Evolutionary conservation across 2,329 filamentous ascomycete species (phyloP).

Genomic region (Exophiala spinifera): DNA sequence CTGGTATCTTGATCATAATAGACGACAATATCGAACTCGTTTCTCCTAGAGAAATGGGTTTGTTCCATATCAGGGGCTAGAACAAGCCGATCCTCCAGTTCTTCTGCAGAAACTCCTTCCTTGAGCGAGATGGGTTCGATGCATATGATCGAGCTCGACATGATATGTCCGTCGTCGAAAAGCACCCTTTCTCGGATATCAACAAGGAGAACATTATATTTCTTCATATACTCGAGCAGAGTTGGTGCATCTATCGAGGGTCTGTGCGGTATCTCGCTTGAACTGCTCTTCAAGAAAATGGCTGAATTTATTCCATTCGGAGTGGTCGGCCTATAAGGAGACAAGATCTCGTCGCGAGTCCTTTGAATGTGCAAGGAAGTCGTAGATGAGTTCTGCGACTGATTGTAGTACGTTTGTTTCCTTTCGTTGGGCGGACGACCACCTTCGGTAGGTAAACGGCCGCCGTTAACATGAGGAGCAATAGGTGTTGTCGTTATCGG

Average conservation of each 20-base stretch:
- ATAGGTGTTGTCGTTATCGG: constrained; percentile 43
- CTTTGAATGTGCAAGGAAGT: constrained; percentile 36
- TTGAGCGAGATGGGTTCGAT: constrained; percentile 78
- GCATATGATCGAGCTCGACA: constrained; percentile 78
- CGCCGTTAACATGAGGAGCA: constrained; percentile 38
- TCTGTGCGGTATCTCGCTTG: constrained; percentile 52
- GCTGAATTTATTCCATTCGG: constrained; percentile 41
- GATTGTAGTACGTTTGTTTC: constrained; percentile 33
- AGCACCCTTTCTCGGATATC: constrained; percentile 77
- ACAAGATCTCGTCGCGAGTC: constrained; percentile 36
- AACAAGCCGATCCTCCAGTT: constrained; percentile 53
- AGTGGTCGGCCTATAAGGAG: constrained; percentile 43
- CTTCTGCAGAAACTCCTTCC: constrained; percentile 62
- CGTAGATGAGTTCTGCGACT: constrained; percentile 36
- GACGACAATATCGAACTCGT: constrained; percentile 81
- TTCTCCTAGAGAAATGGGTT: constrained; percentile 65
- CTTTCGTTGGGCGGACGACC: constrained; percentile 33
- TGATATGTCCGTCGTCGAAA: constrained; percentile 87
- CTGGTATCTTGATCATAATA: constrained; percentile 76
- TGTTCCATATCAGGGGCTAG: constrained; percentile 60
- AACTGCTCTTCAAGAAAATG: constrained; percentile 42
- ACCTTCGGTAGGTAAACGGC: constrained; percentile 42
- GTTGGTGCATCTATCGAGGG: constrained; percentile 65
- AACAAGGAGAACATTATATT: constrained; percentile 70
- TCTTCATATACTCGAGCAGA: constrained; percentile 66